Evolutionary conservation across 2,329 filamentous ascomycete genomes (phyloP), one percentile per base, ranked within the genome.

Genomic region (Ascochyta viciae-villosae): DNA sequence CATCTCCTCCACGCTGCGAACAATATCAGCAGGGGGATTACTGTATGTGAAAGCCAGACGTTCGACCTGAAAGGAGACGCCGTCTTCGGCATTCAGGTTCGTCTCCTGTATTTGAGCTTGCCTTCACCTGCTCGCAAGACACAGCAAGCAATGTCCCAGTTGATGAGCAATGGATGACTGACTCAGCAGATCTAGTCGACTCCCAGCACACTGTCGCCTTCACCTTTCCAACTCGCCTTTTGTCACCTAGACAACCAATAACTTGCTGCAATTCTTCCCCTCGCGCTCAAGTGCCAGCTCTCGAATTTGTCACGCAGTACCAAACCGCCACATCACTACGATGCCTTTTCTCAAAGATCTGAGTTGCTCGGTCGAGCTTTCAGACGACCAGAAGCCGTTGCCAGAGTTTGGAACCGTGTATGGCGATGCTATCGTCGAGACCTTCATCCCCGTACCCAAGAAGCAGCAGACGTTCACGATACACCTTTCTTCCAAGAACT

Each of bases 341-440:
- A 86, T 86, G 83, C 83, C 83, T 7, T 78, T 74, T 5, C 78
- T 85, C 55, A 83, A 81, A 64, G 78, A 83, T 29, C 73, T 86
- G 29, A 76, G 66, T 19, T 85, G 83, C 75, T 76, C 76, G 34
- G 76, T 86, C 38, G 79, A 84, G 74, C 77, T 82, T 46, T 73
- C 76, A 7, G 66, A 73, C n/a, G 73, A 74, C n/a, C 72, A 76
- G 35, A 42, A 60, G 23, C 53, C 56, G 12, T 74, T 86, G 35
- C 77, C 75, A 47, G 83, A 85, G 70, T 81, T 82, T 60, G 77
- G 74, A 31, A 80, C 79, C 13, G 65, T 64, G 15, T 85, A 85
- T 61, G 76, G 75, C 24, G 82, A 86, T 68, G 80, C 81, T 19
- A 70, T 74, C 44, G 83, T 85, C 33, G 79, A 83, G 50, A 80